Conservation (phyloP, 2,329 filamentous ascomycete species). For the Ampelomyces quisqualis region DNA sequence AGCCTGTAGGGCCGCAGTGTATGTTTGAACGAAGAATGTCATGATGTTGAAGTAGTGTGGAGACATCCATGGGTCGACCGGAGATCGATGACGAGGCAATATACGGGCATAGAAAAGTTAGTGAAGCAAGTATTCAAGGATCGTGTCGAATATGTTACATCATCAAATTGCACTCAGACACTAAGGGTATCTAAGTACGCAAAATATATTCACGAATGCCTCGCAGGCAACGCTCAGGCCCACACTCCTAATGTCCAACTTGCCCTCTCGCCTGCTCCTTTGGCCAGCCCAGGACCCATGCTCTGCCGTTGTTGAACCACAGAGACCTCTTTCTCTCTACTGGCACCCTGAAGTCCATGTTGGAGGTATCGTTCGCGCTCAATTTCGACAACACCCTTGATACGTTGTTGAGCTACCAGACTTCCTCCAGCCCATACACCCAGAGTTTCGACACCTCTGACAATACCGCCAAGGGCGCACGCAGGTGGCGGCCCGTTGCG, state of each 20-base stretch:
- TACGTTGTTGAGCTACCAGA: conserved; percentile 65
- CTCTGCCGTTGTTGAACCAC: conserved; percentile 62
- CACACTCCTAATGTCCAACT: conserved; percentile 46
- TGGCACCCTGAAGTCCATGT: conserved; percentile 65
- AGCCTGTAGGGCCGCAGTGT: no score
- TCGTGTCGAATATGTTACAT: neutral
- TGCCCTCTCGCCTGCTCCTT: conserved; percentile 36
- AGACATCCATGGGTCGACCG: no score
- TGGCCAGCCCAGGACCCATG: conserved; percentile 55
- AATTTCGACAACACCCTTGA: conserved; percentile 67
- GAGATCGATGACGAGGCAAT: no score
- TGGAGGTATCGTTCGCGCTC: conserved; percentile 71
- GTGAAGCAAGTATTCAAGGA: no score
- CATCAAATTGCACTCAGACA: neutral
- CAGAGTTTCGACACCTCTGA: conserved; percentile 68
- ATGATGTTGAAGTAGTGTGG: no score
- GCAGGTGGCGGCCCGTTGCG: conserved; percentile 43
- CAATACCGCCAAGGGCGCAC: conserved; percentile 54
- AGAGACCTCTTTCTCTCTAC: conserved; percentile 60
- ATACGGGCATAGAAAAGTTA: no score
- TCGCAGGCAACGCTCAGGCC: conserved; percentile 26
- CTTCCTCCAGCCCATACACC: conserved; percentile 76
- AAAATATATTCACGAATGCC: neutral
- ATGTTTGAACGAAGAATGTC: no score
- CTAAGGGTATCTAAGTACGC: neutral